Evolutionary conservation across 2,329 filamentous ascomycete genomes (phyloP).

Genomic region (Scedosporium boydii): DNA sequence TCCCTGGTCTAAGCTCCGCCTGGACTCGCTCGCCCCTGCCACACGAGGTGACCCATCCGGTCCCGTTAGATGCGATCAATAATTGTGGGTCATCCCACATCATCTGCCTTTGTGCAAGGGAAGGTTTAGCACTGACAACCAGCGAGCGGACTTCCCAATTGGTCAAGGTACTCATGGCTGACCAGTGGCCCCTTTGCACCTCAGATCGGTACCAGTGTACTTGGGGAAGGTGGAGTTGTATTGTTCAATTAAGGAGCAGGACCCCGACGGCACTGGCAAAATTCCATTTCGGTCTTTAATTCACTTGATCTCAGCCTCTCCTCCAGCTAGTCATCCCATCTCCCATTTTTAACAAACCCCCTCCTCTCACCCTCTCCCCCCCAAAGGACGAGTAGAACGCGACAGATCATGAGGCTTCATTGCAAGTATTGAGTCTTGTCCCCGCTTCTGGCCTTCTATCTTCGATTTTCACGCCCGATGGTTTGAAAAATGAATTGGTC

Average conservation of each 20-base stretch:
- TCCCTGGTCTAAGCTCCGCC: not conserved
- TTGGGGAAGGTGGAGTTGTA: too few species aligned
- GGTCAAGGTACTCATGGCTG: too few species aligned
- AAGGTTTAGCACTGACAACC: too few species aligned
- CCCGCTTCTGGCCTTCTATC: not conserved
- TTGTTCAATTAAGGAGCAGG: not conserved
- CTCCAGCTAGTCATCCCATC: not conserved
- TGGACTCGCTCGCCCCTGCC: not conserved
- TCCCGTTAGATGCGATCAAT: not conserved
- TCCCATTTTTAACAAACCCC: not conserved
- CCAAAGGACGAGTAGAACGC: not conserved
- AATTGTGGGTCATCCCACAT: too few species aligned
- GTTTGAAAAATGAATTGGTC: conserved; percentile 3
- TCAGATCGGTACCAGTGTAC: too few species aligned
- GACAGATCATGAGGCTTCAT: not conserved
- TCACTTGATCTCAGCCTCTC: not conserved
- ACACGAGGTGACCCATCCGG: not conserved
- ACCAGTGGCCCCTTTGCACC: too few species aligned
- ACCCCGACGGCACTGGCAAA: not conserved
- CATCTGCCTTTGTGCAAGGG: too few species aligned
- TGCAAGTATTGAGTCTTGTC: not conserved
- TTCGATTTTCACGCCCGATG: not conserved
- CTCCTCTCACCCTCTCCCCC: not conserved
- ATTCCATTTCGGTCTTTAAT: not conserved
- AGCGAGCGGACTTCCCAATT: too few species aligned